Conservation (phyloP, 139 green algal genomes). For the Chlorella sp. region DNA sequence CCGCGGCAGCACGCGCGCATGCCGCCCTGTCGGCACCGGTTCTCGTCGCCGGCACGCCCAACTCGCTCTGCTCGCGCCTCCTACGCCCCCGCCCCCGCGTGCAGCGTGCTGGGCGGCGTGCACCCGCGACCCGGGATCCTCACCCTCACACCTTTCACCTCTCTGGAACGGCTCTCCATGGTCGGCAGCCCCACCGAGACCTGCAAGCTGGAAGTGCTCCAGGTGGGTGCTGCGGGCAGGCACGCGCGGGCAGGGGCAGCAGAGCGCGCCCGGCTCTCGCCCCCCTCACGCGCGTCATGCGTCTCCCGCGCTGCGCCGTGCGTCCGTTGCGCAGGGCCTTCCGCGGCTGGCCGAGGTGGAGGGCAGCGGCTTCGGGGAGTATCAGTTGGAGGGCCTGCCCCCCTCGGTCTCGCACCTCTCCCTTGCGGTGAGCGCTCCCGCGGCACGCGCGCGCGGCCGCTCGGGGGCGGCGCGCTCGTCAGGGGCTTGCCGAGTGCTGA, state of each 20-base stretch:
- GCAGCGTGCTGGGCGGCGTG: conserved; percentile 17
- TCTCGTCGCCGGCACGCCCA: not conserved
- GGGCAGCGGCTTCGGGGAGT: conserved; percentile 9
- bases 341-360: not conserved
- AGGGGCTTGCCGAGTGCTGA: too few relatives aligned
- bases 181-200: conserved; percentile 1
- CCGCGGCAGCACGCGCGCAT: too few relatives aligned
- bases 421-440: not conserved
- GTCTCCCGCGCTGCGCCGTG: too few relatives aligned
- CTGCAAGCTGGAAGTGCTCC: conserved; percentile 10
- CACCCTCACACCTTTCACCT: not conserved
- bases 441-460: too few relatives aligned
- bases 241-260: too few relatives aligned
- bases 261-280: too few relatives aligned
- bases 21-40: too few relatives aligned
- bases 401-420: conserved; percentile 4
- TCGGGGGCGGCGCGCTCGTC: too few relatives aligned
- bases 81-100: not conserved
- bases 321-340: not conserved
- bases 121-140: conserved; percentile 21
- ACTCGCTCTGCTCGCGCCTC: not conserved
- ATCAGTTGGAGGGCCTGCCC: not conserved
- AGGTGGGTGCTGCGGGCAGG: too few relatives aligned
- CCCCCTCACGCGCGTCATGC: too few relatives aligned
- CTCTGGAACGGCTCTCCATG: conserved; percentile 7